Conservation (phyloP, 2,329 filamentous ascomycete species). For the Trichophyton simii region DNA sequence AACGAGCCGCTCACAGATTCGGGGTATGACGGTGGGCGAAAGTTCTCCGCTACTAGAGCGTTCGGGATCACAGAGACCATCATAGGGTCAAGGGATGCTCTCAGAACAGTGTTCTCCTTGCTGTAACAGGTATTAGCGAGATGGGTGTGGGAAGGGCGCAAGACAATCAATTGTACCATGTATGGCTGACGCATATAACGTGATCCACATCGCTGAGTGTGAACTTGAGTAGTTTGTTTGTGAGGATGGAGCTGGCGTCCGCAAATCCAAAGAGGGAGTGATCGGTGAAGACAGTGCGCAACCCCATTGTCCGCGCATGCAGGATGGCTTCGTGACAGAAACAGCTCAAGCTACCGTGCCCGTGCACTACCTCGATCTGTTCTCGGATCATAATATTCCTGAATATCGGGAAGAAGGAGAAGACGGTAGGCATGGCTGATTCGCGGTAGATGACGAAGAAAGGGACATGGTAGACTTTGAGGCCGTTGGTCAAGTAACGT, state of each 20-base stretch:
- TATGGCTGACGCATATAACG: slow-evolving; percentile 96
- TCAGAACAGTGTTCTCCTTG: slow-evolving; percentile 94
- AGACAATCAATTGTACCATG: slow-evolving; percentile 50
- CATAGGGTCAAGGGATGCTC: slow-evolving; percentile 83
- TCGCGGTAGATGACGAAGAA: slow-evolving; percentile 93
- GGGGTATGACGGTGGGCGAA: slow-evolving; percentile 55
- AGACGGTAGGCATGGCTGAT: slow-evolving; percentile 88
- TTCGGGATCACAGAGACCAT: slow-evolving; percentile 99
- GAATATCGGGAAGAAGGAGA: slow-evolving; percentile 97
- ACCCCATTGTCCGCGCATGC: slow-evolving; percentile 88
- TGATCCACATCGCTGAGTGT: slow-evolving; percentile 93
- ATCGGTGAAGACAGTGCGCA: slow-evolving; percentile 92
- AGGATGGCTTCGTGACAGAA: slow-evolving; percentile 90
- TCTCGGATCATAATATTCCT: slow-evolving; percentile 92
- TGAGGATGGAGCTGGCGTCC: slow-evolving; percentile 87
- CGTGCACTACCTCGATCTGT: slow-evolving; percentile 91
- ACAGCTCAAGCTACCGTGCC: slow-evolving; percentile 87
- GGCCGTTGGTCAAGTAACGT: slow-evolving; percentile 88
- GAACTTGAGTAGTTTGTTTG: slow-evolving; percentile 95
- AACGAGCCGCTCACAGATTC: slow-evolving; percentile 22
- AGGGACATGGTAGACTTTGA: slow-evolving; percentile 96
- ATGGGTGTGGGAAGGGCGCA: not conserved
- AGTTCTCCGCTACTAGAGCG: slow-evolving; percentile 92
- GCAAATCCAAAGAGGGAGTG: slow-evolving; percentile 96
- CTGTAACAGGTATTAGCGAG: slow-evolving; percentile 34